Conservation (phyloP, 2,329 filamentous ascomycete genomes). For the Paecilomyces fulvus region DNA sequence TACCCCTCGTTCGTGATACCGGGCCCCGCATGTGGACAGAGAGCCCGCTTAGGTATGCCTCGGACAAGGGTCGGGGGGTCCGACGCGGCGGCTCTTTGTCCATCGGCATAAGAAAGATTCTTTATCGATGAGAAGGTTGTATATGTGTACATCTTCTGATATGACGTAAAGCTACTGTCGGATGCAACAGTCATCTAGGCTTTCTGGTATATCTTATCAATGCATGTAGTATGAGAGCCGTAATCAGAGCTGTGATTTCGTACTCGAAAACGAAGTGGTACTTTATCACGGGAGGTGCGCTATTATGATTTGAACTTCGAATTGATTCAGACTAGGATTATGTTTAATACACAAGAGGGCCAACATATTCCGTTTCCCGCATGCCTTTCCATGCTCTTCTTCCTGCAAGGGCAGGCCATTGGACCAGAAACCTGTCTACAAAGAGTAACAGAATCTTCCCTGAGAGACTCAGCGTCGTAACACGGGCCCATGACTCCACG, state of each 20-base stretch:
- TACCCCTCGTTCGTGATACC: neutral
- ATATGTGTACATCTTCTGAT: neutral
- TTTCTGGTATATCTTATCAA: neutral
- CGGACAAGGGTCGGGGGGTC: neutral
- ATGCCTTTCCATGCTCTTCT: conserved; percentile 31
- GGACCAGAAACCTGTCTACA: conserved; percentile 72
- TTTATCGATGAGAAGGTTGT: neutral
- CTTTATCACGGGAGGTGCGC: neutral
- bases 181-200: neutral
- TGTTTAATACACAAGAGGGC: conserved; percentile 27
- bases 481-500: conserved; percentile 86
- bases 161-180: neutral
- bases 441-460: conserved; percentile 66
- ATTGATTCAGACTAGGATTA: neutral
- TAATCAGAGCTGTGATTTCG: neutral
- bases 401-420: conserved; percentile 60
- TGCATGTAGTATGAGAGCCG: neutral
- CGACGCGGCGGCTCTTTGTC: neutral
- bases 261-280: neutral
- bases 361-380: conserved; percentile 32
- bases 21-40: neutral
- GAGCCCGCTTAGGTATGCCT: neutral
- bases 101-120: neutral
- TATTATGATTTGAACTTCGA: neutral
- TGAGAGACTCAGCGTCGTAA: conserved; percentile 73